Base-by-base conservation (phyloP, 306 rosid genomes). In the Vigna nakashimae region DNA sequence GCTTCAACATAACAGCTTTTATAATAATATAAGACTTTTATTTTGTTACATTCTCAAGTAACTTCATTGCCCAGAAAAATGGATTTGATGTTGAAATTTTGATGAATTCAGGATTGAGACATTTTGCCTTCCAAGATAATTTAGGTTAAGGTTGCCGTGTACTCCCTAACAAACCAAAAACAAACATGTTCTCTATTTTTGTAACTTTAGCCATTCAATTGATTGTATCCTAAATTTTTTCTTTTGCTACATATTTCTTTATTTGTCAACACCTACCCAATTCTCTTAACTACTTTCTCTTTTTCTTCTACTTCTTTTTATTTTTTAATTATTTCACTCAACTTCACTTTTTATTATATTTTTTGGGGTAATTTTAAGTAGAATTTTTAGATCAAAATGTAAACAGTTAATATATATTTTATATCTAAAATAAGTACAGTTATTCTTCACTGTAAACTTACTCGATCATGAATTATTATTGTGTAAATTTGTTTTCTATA, bases 111-210 rank as follows among this genome's bases (percentile, higher is more conserved):
- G 4, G 60, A 64, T 18, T 34, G 42, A 34, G 80, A 75, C 73
- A n/a, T 17, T 50, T 50, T 75, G 72, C 73, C 73, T 50, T 75
- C 26, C 53, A 64, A 50, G 60, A 16, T 46, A 65, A 14, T 65
- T 43, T 42, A 59, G 38, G 38, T 66, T 42, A 20, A 66, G 55
- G 38, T 66, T 66, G 53, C 72, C 72, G 72, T 66, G 55, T 22
- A 66, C 53, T 45, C 55, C 55, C 55, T 0, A 42, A 32, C 71
- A 40, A 42, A 65, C 52, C 52, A 65, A 42, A 65, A 66, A 43
- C 30, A 46, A 43, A 11, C 0, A 2, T 20, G 38, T 30, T 66
- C 51, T 43, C 51, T 43, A 42, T 38, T 65, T 34, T 65, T 38
- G 51, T 17, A 40, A 40, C 70, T 2, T 17, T 10, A 30, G n/a